These are phyloP conservation scores for Clarkia xantiana DNA, from an alignment of 345 rosid genomes.

Conservation along the genomic window DNA sequence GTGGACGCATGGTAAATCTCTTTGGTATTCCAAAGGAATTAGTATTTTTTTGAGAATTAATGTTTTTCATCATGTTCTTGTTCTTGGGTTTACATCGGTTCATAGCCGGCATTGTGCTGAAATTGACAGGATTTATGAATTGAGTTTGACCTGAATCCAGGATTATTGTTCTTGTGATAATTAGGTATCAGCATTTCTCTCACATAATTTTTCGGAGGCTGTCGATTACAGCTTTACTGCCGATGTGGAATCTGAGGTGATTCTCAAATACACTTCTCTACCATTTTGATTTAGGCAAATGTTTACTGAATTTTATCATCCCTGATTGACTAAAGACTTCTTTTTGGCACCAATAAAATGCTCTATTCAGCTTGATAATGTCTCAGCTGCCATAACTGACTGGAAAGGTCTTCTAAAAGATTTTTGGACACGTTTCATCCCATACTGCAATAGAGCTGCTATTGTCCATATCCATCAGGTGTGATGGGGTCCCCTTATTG, in stretches of 20 bases:
- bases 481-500: slow-evolving; percentile 9
- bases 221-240: slow-evolving; percentile 95
- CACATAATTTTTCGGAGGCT: slow-evolving; percentile 77
- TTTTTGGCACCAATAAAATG: slow-evolving; percentile 3
- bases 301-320: no score
- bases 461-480: slow-evolving; percentile 73
- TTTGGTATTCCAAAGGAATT: background rate
- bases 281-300: background rate
- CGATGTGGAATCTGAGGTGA: slow-evolving; percentile 96
- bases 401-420: slow-evolving; percentile 95
- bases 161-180: slow-evolving; percentile 7
- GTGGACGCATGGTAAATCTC: slow-evolving; percentile 86
- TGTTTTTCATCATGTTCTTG: no score
- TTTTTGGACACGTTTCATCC: slow-evolving; percentile 85
- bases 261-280: background rate
- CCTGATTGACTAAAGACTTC: background rate
- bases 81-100: no score
- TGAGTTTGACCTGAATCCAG: no score
- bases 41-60: background rate
- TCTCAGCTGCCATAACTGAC: slow-evolving; percentile 86
- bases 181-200: slow-evolving; percentile 92
- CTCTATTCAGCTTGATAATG: slow-evolving; percentile 77
- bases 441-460: slow-evolving; percentile 55
- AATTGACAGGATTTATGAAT: no score
- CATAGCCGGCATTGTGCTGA: no score